phyloP scores from a whole-genome alignment of 2,329 filamentous ascomycete genomes.

The Teratosphaeria epicoccoides region DNA sequence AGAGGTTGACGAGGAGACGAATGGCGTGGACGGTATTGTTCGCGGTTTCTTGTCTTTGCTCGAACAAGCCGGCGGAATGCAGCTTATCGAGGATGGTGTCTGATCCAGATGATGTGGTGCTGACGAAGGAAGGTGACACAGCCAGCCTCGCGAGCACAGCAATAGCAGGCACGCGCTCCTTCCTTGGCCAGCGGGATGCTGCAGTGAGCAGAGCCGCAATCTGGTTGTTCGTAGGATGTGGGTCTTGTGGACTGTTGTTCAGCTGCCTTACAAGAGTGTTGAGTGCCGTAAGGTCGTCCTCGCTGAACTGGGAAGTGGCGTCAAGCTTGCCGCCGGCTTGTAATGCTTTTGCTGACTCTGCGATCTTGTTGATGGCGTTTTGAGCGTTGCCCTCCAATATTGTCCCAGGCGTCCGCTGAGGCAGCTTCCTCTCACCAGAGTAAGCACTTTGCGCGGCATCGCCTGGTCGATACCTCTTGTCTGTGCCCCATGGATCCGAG shows the following conservation, averaged over 20 bases:
- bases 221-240: slow-evolving; percentile 26
- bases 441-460: slow-evolving; percentile 37
- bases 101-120: slow-evolving; percentile 41
- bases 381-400: slow-evolving; percentile 25
- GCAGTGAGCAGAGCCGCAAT: slow-evolving; percentile 54
- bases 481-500: slow-evolving; percentile 66
- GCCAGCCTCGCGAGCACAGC: slow-evolving; percentile 80
- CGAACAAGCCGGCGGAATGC: slow-evolving; percentile 47
- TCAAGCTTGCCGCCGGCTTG: slow-evolving; percentile 40
- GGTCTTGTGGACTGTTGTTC: slow-evolving; percentile 40
- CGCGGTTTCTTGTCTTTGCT: slow-evolving; percentile 45
- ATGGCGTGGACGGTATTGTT: slow-evolving; percentile 85
- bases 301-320: slow-evolving; percentile 55
- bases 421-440: slow-evolving; percentile 19
- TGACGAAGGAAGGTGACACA: slow-evolving; percentile 54
- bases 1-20: slow-evolving; percentile 73
- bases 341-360: slow-evolving; percentile 56
- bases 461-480: slow-evolving; percentile 67
- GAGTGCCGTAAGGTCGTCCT: slow-evolving; percentile 56
- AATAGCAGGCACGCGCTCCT: slow-evolving; percentile 70
- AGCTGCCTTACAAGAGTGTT: slow-evolving; percentile 52
- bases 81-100: slow-evolving; percentile 53
- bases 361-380: slow-evolving; percentile 49
- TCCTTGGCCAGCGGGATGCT: slow-evolving; percentile 67
- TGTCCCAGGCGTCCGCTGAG: slow-evolving; percentile 19